Percentiles rank a stretch among this genome's conserved stretches.
Conservation (phyloP, 371 early-diverging fungal genomes). For the Mucor ambiguus region DNA sequence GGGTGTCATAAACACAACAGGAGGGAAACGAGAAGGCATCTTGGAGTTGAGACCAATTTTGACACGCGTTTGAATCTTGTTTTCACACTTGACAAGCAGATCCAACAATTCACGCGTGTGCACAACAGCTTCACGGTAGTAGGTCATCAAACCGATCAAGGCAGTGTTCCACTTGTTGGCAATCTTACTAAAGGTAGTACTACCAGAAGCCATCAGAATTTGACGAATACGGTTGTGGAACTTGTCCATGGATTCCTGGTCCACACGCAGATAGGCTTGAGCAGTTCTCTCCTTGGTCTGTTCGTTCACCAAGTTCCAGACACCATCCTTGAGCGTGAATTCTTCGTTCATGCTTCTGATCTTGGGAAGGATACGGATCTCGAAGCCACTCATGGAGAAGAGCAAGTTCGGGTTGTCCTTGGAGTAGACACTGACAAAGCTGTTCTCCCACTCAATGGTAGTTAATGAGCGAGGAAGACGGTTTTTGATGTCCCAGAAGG, state of each 20-base stretch:
- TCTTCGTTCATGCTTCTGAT: constrained; percentile 84
- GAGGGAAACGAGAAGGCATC: constrained; percentile 99
- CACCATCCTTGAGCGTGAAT: constrained; percentile 92
- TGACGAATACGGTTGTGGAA: constrained; percentile 97
- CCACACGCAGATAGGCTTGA: constrained; percentile 94
- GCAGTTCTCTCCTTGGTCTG: constrained; percentile 97
- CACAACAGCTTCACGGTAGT: constrained; percentile 97
- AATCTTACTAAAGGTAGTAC: constrained; percentile 98
- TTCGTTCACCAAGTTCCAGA: constrained; percentile 97
- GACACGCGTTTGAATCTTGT: constrained; percentile 98
- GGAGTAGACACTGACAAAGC: constrained; percentile 95
- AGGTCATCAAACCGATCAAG: constrained; percentile 97
- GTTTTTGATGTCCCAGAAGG: constrained; percentile 99
- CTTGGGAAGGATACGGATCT: constrained; percentile 90
- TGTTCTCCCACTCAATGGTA: constrained; percentile 97
- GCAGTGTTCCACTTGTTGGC: constrained; percentile 97
- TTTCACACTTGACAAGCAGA: constrained; percentile 95
- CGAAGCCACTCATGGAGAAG: constrained; percentile 91
- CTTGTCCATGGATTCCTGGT: constrained; percentile 87
- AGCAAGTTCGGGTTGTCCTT: constrained; percentile 96
- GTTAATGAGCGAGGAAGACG: constrained; percentile 96
- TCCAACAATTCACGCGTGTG: constrained; percentile 97
- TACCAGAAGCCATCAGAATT: constrained; percentile 96
- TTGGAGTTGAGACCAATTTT: constrained; percentile 99
- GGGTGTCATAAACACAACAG: constrained; percentile 85